Percentiles rank a stretch among this genome's conserved stretches.
Evolutionary conservation across 2,329 filamentous ascomycete genomes (phyloP).

Genomic region (Ustulina deusta): DNA sequence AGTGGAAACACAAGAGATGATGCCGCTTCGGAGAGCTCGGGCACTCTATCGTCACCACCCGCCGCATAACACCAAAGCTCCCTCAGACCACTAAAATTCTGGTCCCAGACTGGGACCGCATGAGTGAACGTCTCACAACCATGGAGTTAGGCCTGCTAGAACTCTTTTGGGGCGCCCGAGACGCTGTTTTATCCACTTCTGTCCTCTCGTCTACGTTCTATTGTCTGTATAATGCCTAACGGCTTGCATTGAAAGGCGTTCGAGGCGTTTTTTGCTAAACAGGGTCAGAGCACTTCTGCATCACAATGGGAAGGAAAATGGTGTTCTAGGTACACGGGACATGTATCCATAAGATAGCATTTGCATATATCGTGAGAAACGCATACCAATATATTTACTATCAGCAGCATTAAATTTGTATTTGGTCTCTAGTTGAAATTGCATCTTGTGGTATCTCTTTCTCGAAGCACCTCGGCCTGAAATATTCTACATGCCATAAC

Average conservation of each 20-base stretch:
- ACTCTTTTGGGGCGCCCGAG: neutral
- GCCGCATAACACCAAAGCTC: slow-evolving; percentile 41
- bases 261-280: slow-evolving; percentile 38
- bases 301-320: slow-evolving; percentile 41
- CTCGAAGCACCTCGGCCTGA: slow-evolving; percentile 13
- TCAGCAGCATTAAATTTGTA: neutral
- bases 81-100: slow-evolving; percentile 7
- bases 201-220: slow-evolving; percentile 32
- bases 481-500: slow-evolving; percentile 38
- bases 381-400: slow-evolving; percentile 29
- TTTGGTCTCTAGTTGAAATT: slow-evolving; percentile 8
- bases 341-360: slow-evolving; percentile 42
- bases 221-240: slow-evolving; percentile 45
- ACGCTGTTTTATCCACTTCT: slow-evolving; percentile 10
- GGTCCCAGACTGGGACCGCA: neutral
- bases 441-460: slow-evolving; percentile 27
- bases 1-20: slow-evolving; percentile 53
- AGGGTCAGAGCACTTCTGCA: slow-evolving; percentile 43
- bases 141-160: neutral
- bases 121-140: slow-evolving; percentile 1
- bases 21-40: slow-evolving; percentile 68
- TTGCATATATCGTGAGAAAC: slow-evolving; percentile 43
- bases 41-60: slow-evolving; percentile 67
- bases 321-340: slow-evolving; percentile 38
- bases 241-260: slow-evolving; percentile 47